A percentile compares a stretch with the other conserved stretches of the same genome.
Conservation (phyloP, 1,284 basidiomycete genomes). For the Fomitopsis pinicola region DNA sequence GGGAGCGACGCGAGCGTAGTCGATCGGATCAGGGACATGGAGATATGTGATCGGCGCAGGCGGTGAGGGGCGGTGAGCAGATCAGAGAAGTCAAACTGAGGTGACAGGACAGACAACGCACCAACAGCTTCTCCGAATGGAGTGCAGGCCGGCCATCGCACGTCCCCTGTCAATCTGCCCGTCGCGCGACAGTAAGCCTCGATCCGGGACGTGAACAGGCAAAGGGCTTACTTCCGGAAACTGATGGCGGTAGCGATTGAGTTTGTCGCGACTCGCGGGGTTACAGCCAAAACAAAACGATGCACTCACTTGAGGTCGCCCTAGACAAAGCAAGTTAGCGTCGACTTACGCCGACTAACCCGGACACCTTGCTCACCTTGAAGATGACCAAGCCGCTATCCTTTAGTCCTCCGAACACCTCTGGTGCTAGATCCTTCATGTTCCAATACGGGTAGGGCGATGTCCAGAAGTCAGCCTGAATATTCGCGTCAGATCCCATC, state of each 20-base stretch:
- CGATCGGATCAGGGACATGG: background rate
- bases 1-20: background rate
- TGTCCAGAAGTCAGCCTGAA: slow-evolving; percentile 76
- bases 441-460: slow-evolving; percentile 81
- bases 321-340: slow-evolving; percentile 28
- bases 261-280: too few species aligned
- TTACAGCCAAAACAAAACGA: background rate
- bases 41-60: background rate
- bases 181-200: background rate
- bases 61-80: background rate
- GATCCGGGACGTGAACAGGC: slow-evolving; percentile 12
- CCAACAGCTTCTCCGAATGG: slow-evolving; percentile 80
- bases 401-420: slow-evolving; percentile 56
- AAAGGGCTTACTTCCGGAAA: slow-evolving; percentile 72
- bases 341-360: background rate
- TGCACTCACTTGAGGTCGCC: slow-evolving; percentile 81
- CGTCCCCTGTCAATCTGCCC: slow-evolving; percentile 81
- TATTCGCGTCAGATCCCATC: background rate
- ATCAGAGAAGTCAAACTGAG: slow-evolving; percentile 1
- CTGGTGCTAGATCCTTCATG: slow-evolving; percentile 58
- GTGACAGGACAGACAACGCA: slow-evolving; percentile 23
- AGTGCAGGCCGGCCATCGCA: slow-evolving; percentile 84
- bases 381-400: slow-evolving; percentile 84
- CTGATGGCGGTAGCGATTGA: slow-evolving; percentile 28
- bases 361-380: slow-evolving; percentile 50